Percentiles rank a stretch among this genome's conserved stretches.
Conservation (phyloP, 176 grass and related monocot genomes). For the Miscanthus lutarioriparius region DNA sequence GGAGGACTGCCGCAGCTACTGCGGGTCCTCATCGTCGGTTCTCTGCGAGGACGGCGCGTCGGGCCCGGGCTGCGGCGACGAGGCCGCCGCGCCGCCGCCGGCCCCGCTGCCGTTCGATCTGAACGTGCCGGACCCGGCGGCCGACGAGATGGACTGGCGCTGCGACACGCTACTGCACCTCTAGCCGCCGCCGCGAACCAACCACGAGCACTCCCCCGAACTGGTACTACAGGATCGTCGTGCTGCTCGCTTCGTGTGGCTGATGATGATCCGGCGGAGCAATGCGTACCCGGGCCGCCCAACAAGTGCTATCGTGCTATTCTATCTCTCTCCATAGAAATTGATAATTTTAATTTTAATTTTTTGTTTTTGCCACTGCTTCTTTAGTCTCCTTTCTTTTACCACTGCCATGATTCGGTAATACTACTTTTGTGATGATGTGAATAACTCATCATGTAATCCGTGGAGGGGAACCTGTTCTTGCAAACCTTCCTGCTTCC, state of each 20-base stretch:
- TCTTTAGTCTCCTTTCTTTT: background rate
- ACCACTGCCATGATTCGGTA: conserved; percentile 36
- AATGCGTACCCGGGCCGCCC: background rate
- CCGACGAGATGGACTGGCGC: conserved; percentile 66
- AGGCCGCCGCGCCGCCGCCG: conserved; percentile 22
- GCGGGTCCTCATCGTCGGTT: conserved; percentile 66
- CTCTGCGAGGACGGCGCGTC: conserved; percentile 56
- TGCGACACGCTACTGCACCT: conserved; percentile 65
- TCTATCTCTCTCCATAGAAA: conserved; percentile 40
- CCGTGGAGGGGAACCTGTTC: background rate
- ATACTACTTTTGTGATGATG: conserved; percentile 35
- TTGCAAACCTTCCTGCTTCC: background rate
- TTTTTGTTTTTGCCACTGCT: background rate
- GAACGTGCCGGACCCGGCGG: conserved; percentile 54
- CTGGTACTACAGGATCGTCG: background rate
- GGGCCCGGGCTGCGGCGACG: conserved; percentile 36
- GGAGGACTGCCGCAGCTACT: conserved; percentile 70
- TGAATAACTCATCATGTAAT: conserved; percentile 45
- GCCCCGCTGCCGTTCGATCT: conserved; percentile 68
- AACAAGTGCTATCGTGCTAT: background rate
- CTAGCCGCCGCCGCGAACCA: background rate
- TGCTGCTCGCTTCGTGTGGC: background rate
- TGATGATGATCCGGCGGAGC: conserved; percentile 5
- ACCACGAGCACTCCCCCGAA: background rate
- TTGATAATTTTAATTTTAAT: background rate